Conservation (phyloP, 176 grass and related monocot genomes). For the Cymbopogon citratus region DNA sequence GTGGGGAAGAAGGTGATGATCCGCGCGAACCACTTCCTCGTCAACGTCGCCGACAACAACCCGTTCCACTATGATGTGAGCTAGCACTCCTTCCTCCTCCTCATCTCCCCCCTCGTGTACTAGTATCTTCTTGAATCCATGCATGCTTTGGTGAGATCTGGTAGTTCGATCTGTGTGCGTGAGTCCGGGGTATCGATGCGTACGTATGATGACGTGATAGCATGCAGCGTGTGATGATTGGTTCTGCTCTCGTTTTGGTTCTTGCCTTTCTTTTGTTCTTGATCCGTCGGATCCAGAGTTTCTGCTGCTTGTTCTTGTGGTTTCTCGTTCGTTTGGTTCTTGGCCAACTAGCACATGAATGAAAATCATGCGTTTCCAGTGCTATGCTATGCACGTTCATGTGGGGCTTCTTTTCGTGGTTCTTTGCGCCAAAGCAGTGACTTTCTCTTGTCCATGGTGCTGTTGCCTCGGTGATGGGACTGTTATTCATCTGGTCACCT, state of each 20-base stretch:
- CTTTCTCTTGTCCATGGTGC: not conserved
- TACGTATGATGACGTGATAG: not conserved
- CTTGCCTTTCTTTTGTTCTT: not conserved
- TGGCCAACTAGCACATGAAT: not conserved
- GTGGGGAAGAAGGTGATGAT: too few species aligned
- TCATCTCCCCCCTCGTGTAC: not conserved
- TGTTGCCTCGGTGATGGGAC: not conserved
- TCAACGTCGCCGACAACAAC: slow-evolving; percentile 53
- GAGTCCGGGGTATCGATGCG: too few species aligned
- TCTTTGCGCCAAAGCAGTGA: too few species aligned
- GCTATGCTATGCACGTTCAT: too few species aligned
- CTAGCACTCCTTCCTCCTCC: not conserved
- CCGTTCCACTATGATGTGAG: slow-evolving; percentile 82
- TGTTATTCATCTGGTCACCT: not conserved
- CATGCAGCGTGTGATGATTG: not conserved
- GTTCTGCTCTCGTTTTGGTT: not conserved
- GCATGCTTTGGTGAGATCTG: not conserved
- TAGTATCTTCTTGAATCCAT: not conserved
- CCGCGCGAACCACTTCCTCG: not conserved
- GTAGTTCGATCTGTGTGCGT: not conserved
- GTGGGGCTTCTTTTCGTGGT: not conserved
- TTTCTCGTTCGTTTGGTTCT: not conserved
- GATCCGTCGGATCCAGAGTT: not conserved
- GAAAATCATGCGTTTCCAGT: not conserved
- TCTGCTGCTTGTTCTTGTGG: not conserved